Base-by-base conservation (phyloP, 495 filamentous ascomycete species). In the Trichoderma orchidacearum region DNA sequence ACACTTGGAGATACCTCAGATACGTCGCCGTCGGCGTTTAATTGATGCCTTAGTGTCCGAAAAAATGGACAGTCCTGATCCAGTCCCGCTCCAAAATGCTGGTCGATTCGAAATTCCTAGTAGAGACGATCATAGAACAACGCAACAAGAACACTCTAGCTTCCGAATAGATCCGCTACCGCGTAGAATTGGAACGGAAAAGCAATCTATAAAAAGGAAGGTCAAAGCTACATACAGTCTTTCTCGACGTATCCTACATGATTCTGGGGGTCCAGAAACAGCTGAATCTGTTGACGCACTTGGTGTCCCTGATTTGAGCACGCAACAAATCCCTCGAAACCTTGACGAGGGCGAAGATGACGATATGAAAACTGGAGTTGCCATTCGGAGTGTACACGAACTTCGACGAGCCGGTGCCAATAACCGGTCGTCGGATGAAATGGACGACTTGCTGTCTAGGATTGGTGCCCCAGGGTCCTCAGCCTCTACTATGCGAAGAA, bases 361-460 rank as follows among this genome's bases (percentile, higher is more conserved):
- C 13, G 76, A 77, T 5, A 70, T 68, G 29, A 64, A 75, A 28
- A 77, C 76, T 27, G 72, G 75, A 41, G 77, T 75, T 13, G 72
- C 79, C 53, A 84, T 96, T 57, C 81, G 85, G 51, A 93, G 84
- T 59, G 86, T 96, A 31, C 90, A 97, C 64, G 93, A 98, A 66
- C 75, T 98, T 41, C 80, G 90, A 59, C 86, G 89, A 60, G 84
- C 89, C 35, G 93, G 93, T 7, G 83, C 84, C 23, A 94, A 91
- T 66, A 84, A 82, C 51, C 85, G 90, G 18, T 90, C 94, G 56
- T 70, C 84, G 6, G 82, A 89, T 60, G 86, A 90, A 51, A 77
- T 94, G 53, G 87, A 92, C 62, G 83, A 88, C 52, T 74, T 95
- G 9, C 76, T 95, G 57, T 89, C 94, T 56, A 87, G 94, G 58